Conservation (phyloP, 1,284 basidiomycete genomes). For the Vanrija sp. region DNA sequence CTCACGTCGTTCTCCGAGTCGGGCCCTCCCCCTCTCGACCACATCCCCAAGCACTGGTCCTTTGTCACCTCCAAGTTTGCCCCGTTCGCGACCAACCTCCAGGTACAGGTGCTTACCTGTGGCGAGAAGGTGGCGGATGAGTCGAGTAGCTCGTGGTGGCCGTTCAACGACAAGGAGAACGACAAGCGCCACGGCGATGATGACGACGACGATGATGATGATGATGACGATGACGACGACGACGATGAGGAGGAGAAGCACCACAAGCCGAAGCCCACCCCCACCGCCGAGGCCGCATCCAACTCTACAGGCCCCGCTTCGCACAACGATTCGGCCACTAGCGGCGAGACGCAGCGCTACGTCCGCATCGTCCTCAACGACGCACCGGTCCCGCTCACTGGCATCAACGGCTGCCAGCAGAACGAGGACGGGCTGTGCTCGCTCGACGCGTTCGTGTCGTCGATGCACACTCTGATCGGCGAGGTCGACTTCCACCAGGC, state of each 20-base stretch:
- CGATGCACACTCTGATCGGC: slow-evolving; percentile 53
- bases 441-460: slow-evolving; percentile 55
- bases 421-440: slow-evolving; percentile 59
- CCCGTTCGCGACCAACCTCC: slow-evolving; percentile 58
- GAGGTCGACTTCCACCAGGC: slow-evolving; percentile 48
- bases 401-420: slow-evolving; percentile 56
- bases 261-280: not conserved
- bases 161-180: slow-evolving; percentile 5
- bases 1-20: slow-evolving; percentile 63
- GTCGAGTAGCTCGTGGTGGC: slow-evolving; percentile 7
- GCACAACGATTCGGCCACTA: slow-evolving; percentile 12
- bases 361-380: slow-evolving; percentile 56
- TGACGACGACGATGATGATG: not conserved
- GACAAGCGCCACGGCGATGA: not conserved
- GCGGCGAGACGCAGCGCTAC: slow-evolving; percentile 38
- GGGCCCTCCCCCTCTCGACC: slow-evolving; percentile 67
- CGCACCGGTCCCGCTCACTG: slow-evolving; percentile 62
- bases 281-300: not conserved
- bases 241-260: not conserved
- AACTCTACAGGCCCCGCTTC: not conserved
- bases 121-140: not conserved
- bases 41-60: slow-evolving; percentile 59
- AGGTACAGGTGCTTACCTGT: slow-evolving; percentile 61
- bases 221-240: not conserved
- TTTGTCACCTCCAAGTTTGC: slow-evolving; percentile 46